These are phyloP conservation scores for Salix suchowensis DNA, from an alignment of 345 rosid genomes.

Conservation along the genomic window DNA sequence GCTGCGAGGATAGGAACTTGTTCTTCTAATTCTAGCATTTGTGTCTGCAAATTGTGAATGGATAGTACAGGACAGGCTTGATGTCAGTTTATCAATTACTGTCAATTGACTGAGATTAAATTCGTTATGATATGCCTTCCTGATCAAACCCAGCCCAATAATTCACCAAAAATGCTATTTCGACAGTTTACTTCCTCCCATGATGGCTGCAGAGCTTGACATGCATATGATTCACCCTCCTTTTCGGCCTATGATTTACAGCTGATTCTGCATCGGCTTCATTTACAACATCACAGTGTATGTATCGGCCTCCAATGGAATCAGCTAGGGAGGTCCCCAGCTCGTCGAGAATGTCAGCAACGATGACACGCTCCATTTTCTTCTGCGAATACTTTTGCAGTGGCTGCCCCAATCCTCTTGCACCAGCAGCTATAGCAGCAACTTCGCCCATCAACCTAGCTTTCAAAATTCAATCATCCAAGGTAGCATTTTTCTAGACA, in stretches of 20 bases:
- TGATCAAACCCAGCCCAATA: not conserved
- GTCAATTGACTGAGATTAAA: not conserved
- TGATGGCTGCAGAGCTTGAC: slow-evolving; percentile 67
- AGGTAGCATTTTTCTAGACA: not conserved
- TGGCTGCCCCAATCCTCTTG: slow-evolving; percentile 83
- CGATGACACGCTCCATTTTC: slow-evolving; percentile 66
- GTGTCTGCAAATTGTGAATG: not conserved
- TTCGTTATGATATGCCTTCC: not conserved
- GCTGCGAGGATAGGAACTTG: too few species aligned
- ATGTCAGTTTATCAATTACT: too few species aligned
- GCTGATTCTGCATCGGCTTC: slow-evolving; percentile 65
- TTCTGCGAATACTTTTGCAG: slow-evolving; percentile 50
- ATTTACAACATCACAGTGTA: slow-evolving; percentile 65
- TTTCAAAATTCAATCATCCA: not conserved
- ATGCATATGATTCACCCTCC: slow-evolving; percentile 73
- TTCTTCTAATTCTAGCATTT: too few species aligned
- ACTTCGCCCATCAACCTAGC: slow-evolving; percentile 55
- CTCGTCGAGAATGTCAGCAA: slow-evolving; percentile 67
- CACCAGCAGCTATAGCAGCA: slow-evolving; percentile 76
- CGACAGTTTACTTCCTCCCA: slow-evolving; percentile 31
- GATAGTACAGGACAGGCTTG: not conserved
- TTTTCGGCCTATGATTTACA: slow-evolving; percentile 34
- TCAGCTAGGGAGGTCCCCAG: slow-evolving; percentile 46
- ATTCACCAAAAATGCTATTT: not conserved
- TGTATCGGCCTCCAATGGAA: slow-evolving; percentile 56